phyloP scores from a whole-genome alignment of 495 filamentous ascomycete species.

The Pyrenula massariospora region DNA sequence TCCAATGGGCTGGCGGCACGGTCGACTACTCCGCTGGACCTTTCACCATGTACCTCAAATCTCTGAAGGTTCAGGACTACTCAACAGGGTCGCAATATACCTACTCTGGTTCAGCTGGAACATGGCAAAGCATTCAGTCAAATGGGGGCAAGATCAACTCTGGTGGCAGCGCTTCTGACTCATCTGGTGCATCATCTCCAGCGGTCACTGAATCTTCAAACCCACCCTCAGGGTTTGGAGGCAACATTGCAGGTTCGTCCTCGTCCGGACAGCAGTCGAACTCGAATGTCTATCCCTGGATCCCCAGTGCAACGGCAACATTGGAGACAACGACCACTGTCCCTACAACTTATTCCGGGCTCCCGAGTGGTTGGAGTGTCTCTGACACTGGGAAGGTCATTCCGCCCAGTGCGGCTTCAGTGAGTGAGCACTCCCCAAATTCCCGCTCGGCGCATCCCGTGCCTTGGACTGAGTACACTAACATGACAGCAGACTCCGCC shows the following conservation, averaged over 20 bases:
- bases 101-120: slow-evolving; percentile 65
- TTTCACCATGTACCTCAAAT: slow-evolving; percentile 75
- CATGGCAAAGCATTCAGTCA: slow-evolving; percentile 69
- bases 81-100: slow-evolving; percentile 74
- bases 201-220: slow-evolving; percentile 41
- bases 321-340: slow-evolving; percentile 26
- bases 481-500: slow-evolving; percentile 29
- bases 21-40: slow-evolving; percentile 73
- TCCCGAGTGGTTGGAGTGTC: slow-evolving; percentile 65
- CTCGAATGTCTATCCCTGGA: slow-evolving; percentile 50
- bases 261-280: slow-evolving; percentile 41
- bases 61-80: slow-evolving; percentile 72
- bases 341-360: slow-evolving; percentile 33
- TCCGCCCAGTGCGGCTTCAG: slow-evolving; percentile 31
- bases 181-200: slow-evolving; percentile 31
- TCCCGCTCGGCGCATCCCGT: slow-evolving; percentile 4
- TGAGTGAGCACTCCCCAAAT: slow-evolving; percentile 34
- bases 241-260: slow-evolving; percentile 9
- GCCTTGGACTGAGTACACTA: slow-evolving; percentile 16
- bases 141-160: slow-evolving; percentile 57
- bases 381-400: slow-evolving; percentile 51
- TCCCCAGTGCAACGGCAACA: slow-evolving; percentile 24
- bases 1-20: slow-evolving; percentile 76
- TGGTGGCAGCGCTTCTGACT: slow-evolving; percentile 24
- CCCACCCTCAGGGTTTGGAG: slow-evolving; percentile 49